A percentile compares a stretch with the other conserved stretches of the same genome.
These are phyloP conservation scores for Heritiera littoralis DNA, from an alignment of 345 rosid genomes.

Conservation along the genomic window DNA sequence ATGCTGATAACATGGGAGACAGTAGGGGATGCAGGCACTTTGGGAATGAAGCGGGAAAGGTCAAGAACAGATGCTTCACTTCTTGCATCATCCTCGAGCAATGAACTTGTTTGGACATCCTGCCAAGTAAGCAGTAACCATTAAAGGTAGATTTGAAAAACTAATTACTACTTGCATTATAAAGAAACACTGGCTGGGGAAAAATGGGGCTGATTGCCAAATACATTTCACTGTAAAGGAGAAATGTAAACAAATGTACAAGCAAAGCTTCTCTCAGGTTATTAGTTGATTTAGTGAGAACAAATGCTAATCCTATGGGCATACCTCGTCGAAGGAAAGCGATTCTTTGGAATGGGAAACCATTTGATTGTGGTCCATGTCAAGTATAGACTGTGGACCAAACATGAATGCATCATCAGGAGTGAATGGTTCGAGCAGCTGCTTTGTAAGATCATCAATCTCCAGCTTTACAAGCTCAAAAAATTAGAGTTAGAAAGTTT, in stretches of 20 bases:
- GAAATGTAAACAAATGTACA: background rate
- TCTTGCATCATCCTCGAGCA: conserved; percentile 64
- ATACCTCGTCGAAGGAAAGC: conserved; percentile 84
- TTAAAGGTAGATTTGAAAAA: conserved; percentile 3
- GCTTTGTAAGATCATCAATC: conserved; percentile 59
- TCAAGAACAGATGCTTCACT: conserved; percentile 77
- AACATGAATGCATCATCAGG: conserved; percentile 86
- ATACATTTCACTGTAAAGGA: background rate
- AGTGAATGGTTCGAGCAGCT: conserved; percentile 72
- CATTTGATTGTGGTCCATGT: conserved; percentile 47
- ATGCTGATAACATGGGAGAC: conserved; percentile 72
- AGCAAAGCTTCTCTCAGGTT: background rate
- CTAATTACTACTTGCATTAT: background rate
- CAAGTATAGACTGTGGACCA: conserved; percentile 51
- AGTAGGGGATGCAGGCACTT: conserved; percentile 63
- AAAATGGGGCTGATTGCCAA: background rate
- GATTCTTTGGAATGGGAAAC: conserved; percentile 65
- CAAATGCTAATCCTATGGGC: background rate
- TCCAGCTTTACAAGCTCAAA: conserved; percentile 50
- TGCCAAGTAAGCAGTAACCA: conserved; percentile 30
- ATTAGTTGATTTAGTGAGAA: background rate
- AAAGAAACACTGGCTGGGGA: too few relatives aligned
- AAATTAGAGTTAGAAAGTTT: conserved; percentile 17
- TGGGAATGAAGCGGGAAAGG: conserved; percentile 54
- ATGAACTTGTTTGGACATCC: conserved; percentile 58